Base-by-base conservation (phyloP, 306 rosid species). In the Prunus padus region DNA sequence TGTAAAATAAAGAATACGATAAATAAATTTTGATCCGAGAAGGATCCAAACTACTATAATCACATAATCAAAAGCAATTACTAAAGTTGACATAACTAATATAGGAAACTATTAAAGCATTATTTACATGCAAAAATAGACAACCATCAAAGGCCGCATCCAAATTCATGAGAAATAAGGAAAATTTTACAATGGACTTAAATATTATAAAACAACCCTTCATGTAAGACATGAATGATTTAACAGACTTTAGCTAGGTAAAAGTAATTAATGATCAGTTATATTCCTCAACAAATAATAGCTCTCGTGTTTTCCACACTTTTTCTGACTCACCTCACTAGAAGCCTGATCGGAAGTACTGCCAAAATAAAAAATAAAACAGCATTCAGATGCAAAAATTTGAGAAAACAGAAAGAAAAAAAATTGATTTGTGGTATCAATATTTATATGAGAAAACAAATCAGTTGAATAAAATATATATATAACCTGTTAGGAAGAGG, bases 401-500 rank as follows among this genome's bases (percentile, higher is more conserved):
- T n/a, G 64, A 82, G 59, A 77, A 69, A 10, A 55, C 10, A 66
- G 0, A 54, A 37, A 37, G 42, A 37, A n/a, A 72, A 59, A 45
- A 50, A 52, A 33, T 26, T 16, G 47, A 57, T 42, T 20, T 10
- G 46, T 25, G 46, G 31, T n/a, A 6, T 31, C 28, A 15, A 4
- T 60, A 3, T 13, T 60, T 51, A 5, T 19, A 52, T n/a, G 14
- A 30, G 59, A n/a, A 31, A 55, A 72, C 25, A n/a, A 62, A 33
- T 22, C 16, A 37, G 14, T 2, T 22, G 54, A 72, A 56, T 42
- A n/a, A 56, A 65, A 78, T 44, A 71, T 18, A 45, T 51, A 46
- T 7, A 57, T 15, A 71, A 90, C 97, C 98, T 90, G 84, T 84
- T 85, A 71, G 81, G 74, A 67, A 82, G 69, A 65, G 86, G 86